These are phyloP conservation scores for Coemansia sp. DNA, from an alignment of 192 early-diverging fungal genomes.

Conservation along the genomic window DNA sequence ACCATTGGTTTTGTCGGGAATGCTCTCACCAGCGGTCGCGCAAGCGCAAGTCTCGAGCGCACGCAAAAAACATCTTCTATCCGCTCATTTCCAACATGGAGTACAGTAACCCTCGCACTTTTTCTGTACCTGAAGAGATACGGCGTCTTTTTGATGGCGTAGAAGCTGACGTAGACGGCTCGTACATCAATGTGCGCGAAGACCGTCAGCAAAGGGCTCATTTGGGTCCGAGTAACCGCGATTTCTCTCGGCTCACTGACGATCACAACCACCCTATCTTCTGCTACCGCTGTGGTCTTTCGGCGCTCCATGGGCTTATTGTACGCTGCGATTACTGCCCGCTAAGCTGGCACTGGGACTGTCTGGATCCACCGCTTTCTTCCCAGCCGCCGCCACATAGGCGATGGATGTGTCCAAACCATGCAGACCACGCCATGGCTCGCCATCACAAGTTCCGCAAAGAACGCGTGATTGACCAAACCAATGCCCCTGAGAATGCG, in stretches of 20 bases:
- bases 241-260: conserved; percentile 42
- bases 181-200: conserved; percentile 40
- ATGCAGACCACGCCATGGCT: conserved; percentile 46
- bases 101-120: conserved; percentile 39
- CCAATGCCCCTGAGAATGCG: conserved; percentile 19
- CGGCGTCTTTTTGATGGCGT: conserved; percentile 49
- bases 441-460: conserved; percentile 51
- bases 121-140: conserved; percentile 51
- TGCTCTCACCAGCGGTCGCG: conserved; percentile 27
- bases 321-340: conserved; percentile 54
- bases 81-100: conserved; percentile 40
- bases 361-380: conserved; percentile 49
- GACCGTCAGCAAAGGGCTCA: conserved; percentile 32
- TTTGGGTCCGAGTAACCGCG: conserved; percentile 23
- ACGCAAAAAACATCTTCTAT: conserved; percentile 46
- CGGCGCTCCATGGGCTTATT: conserved; percentile 39
- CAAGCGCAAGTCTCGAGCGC: conserved; percentile 45
- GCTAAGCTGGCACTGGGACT: conserved; percentile 55
- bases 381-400: conserved; percentile 38
- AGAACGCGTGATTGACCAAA: conserved; percentile 44
- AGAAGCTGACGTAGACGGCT: conserved; percentile 39
- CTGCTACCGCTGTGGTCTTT: conserved; percentile 50
- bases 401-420: conserved; percentile 55
- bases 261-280: conserved; percentile 43
- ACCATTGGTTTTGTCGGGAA: conserved; percentile 50